Evolutionary conservation across 352 stramenopile species (phyloP).

Genomic region (Globisporangium takayamanum): DNA sequence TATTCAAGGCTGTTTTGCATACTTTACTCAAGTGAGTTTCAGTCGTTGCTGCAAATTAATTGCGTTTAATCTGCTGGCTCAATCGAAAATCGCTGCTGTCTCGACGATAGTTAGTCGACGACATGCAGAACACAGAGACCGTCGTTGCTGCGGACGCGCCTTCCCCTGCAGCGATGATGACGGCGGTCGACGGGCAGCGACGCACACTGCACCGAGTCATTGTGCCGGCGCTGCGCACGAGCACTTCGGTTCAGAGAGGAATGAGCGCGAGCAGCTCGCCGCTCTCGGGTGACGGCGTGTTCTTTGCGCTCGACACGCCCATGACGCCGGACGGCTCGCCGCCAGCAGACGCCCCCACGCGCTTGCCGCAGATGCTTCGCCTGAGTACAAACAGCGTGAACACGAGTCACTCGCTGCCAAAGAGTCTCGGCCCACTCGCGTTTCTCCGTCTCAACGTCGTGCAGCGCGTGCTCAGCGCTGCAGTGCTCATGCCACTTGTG

Average conservation of each 20-base stretch:
- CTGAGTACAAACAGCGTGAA: not conserved
- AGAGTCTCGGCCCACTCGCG: not conserved
- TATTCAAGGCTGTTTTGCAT: no score
- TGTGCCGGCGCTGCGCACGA: not conserved
- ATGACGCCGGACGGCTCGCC: constrained; percentile 5
- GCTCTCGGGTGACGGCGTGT: not conserved
- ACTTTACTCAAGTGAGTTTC: no score
- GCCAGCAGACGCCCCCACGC: not conserved
- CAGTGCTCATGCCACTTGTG: constrained; percentile 54
- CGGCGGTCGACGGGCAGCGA: no score
- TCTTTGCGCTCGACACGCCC: constrained; percentile 17
- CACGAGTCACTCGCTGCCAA: not conserved
- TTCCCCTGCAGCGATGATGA: no score
- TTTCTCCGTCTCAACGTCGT: constrained; percentile 39
- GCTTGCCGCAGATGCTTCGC: not conserved
- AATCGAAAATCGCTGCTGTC: no score
- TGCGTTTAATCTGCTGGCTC: no score
- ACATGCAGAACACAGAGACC: no score
- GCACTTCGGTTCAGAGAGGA: not conserved
- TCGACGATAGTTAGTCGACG: no score
- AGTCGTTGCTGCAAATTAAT: no score
- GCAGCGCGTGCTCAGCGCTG: constrained; percentile 52
- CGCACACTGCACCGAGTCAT: not conserved
- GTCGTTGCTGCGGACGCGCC: no score
- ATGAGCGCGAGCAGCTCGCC: constrained; percentile 7